Percentiles rank a stretch among this genome's conserved stretches.
phyloP scores from a whole-genome alignment of 768 basidiomycete genomes.

The Mycena galericulata region DNA sequence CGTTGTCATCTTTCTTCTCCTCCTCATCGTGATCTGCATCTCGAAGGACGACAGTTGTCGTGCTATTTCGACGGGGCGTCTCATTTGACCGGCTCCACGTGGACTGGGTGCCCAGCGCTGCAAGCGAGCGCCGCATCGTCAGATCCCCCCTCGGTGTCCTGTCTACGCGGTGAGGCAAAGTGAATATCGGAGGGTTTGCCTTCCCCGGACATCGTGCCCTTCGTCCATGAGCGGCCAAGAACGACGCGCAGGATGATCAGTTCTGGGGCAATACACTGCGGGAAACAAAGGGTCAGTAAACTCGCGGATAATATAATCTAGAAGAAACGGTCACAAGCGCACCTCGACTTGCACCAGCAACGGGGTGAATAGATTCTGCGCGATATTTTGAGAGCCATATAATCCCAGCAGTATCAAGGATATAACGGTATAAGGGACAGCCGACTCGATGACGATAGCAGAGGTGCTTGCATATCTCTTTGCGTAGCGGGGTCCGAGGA shows the following conservation, averaged over 20 bases:
- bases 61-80: neutral
- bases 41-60: conserved; percentile 7
- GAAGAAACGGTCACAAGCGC: neutral
- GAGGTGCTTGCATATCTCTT: conserved; percentile 45
- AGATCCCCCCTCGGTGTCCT: neutral
- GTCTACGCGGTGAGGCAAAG: neutral
- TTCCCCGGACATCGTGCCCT: conserved; percentile 34
- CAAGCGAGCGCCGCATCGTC: neutral
- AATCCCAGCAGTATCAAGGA: conserved; percentile 43
- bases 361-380: conserved; percentile 40
- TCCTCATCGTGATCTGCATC: neutral
- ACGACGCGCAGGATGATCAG: conserved; percentile 50
- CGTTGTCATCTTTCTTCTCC: neutral
- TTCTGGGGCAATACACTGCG: conserved; percentile 51
- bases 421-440: conserved; percentile 49
- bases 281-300: too few species aligned
- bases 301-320: neutral
- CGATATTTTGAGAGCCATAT: conserved; percentile 35
- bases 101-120: neutral
- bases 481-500: conserved; percentile 42
- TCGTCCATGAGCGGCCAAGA: conserved; percentile 46
- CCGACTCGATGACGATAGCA: conserved; percentile 49
- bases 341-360: conserved; percentile 42
- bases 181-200: conserved; percentile 16
- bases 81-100: neutral